Conservation (phyloP, 768 basidiomycete genomes). For the Myochromella boudieri region DNA sequence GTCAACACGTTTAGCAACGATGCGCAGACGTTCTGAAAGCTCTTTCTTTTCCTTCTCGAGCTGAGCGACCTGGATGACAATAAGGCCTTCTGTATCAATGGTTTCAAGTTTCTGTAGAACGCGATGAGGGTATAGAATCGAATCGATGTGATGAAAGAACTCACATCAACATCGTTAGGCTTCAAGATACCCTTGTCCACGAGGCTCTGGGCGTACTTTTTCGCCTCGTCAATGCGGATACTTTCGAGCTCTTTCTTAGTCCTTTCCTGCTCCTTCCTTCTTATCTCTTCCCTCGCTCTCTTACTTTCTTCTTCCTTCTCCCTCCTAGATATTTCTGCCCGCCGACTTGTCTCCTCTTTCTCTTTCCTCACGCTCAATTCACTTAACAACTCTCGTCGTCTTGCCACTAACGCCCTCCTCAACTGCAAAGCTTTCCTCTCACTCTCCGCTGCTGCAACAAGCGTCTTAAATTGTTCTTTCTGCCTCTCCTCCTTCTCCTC, state of each 20-base stretch:
- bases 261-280: slow-evolving; percentile 65
- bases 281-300: slow-evolving; percentile 61
- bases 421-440: slow-evolving; percentile 79
- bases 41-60: slow-evolving; percentile 97
- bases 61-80: slow-evolving; percentile 90
- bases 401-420: slow-evolving; percentile 77
- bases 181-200: slow-evolving; percentile 76
- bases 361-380: slow-evolving; percentile 85
- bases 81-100: slow-evolving; percentile 82
- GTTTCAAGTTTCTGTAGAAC: slow-evolving; percentile 70
- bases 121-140: slow-evolving; percentile 3
- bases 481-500: slow-evolving; percentile 52
- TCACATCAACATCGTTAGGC: slow-evolving; percentile 62
- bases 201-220: slow-evolving; percentile 82
- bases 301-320: slow-evolving; percentile 72
- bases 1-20: slow-evolving; percentile 87
- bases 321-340: slow-evolving; percentile 64
- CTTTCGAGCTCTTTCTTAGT: slow-evolving; percentile 73
- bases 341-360: slow-evolving; percentile 81
- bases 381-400: slow-evolving; percentile 80
- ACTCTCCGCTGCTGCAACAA: slow-evolving; percentile 64
- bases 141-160: slow-evolving; percentile 24
- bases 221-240: slow-evolving; percentile 78
- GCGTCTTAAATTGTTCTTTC: slow-evolving; percentile 52
- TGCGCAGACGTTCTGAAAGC: slow-evolving; percentile 75